Evolutionary conservation across 345 rosid species (phyloP).

Genomic region (Dipteronia sinensis): DNA sequence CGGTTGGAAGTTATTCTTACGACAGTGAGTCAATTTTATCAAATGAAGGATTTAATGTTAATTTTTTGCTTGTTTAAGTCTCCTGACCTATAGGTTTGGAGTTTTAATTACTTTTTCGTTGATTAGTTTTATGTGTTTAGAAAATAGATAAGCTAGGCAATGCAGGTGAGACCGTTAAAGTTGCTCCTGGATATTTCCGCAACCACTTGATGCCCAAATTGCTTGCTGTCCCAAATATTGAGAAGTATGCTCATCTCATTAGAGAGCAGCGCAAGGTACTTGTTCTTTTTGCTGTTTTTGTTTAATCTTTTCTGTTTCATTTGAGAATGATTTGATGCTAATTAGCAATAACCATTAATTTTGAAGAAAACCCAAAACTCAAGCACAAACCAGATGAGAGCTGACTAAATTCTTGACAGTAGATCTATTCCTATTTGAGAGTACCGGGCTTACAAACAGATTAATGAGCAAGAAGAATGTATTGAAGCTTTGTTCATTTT

Average conservation of each 20-base stretch:
- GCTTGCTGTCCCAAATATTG: slow-evolving; percentile 91
- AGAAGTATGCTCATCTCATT: slow-evolving; percentile 84
- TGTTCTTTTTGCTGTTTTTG: not conserved
- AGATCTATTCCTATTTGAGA: no score
- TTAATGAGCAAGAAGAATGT: no score
- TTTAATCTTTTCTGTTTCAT: no score
- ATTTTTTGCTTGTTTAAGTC: not conserved
- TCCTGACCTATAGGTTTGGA: no score
- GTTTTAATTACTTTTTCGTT: not conserved
- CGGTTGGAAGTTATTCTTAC: slow-evolving; percentile 92
- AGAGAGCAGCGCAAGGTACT: slow-evolving; percentile 86
- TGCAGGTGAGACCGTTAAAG: slow-evolving; percentile 90
- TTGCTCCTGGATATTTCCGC: slow-evolving; percentile 91
- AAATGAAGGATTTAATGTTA: not conserved
- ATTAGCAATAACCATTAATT: no score
- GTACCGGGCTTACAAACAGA: no score
- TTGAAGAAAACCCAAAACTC: no score
- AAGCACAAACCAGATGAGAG: no score
- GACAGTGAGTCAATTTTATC: slow-evolving; percentile 45
- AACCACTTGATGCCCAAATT: slow-evolving; percentile 94
- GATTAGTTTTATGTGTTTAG: slow-evolving; percentile 32
- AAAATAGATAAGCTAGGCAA: slow-evolving; percentile 92
- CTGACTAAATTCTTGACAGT: no score
- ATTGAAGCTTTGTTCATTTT: no score
- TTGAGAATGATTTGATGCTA: no score